These are phyloP conservation scores for Colletotrichum nymphaeae DNA, from an alignment of 2,329 filamentous ascomycete species.

Conservation along the genomic window DNA sequence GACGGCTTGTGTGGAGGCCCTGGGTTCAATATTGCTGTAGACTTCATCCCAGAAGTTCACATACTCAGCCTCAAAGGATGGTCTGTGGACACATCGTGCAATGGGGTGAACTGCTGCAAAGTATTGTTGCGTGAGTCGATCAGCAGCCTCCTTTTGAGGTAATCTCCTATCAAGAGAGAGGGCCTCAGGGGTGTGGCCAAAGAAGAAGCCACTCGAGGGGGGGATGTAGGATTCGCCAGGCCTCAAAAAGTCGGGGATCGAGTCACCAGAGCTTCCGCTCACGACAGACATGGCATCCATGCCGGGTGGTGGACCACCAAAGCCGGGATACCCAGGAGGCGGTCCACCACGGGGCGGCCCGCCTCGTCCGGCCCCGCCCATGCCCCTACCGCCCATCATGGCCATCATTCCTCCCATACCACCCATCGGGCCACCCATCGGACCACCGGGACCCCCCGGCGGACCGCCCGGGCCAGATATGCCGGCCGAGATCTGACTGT, in stretches of 20 bases:
- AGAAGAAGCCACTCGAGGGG: slow-evolving; percentile 75
- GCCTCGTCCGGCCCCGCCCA: slow-evolving; percentile 31
- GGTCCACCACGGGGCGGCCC: slow-evolving; percentile 37
- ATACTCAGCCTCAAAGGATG: slow-evolving; percentile 75
- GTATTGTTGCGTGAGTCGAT: slow-evolving; percentile 75
- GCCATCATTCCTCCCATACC: slow-evolving; percentile 30
- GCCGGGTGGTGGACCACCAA: slow-evolving; percentile 34
- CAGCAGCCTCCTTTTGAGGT: slow-evolving; percentile 66
- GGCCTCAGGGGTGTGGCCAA: slow-evolving; percentile 62
- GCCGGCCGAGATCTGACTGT: slow-evolving; percentile 48
- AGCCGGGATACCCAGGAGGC: slow-evolving; percentile 34
- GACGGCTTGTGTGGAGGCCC: slow-evolving; percentile 73
- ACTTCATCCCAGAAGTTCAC: slow-evolving; percentile 74
- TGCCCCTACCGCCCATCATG: slow-evolving; percentile 28
- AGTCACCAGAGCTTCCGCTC: slow-evolving; percentile 41
- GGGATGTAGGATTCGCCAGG: slow-evolving; percentile 75
- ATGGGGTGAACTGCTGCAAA: slow-evolving; percentile 76
- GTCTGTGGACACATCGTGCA: slow-evolving; percentile 74
- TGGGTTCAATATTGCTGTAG: slow-evolving; percentile 68
- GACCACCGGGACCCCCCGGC: slow-evolving; percentile 22
- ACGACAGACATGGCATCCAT: slow-evolving; percentile 38
- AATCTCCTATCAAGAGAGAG: slow-evolving; percentile 69
- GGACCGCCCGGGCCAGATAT: slow-evolving; percentile 41
- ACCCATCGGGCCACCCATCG: slow-evolving; percentile 20
- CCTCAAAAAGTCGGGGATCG: slow-evolving; percentile 66